Evolutionary conservation across 352 stramenopile genomes (phyloP).

Genomic region (Phytophthora megakarya): DNA sequence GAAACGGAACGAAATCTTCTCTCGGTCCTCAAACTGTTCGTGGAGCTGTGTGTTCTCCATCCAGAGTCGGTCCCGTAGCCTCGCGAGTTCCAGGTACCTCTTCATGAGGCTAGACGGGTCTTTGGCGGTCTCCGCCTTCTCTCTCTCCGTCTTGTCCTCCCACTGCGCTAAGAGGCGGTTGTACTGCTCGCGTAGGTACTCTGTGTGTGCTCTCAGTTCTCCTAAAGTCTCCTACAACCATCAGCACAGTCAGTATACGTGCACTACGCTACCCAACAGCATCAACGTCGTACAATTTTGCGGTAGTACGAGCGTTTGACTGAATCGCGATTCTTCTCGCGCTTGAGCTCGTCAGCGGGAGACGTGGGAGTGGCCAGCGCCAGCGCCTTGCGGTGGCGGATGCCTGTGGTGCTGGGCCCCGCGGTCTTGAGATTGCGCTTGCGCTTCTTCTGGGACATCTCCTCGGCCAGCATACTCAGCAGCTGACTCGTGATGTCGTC

Average conservation of each 20-base stretch:
- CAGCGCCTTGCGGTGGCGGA: slow-evolving; percentile 38
- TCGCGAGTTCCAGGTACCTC: slow-evolving; percentile 51
- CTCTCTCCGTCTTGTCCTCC: slow-evolving; percentile 43
- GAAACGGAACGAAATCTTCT: slow-evolving; percentile 58
- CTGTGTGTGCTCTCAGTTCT: slow-evolving; percentile 46
- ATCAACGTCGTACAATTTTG: slow-evolving; percentile 42
- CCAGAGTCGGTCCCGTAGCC: slow-evolving; percentile 54
- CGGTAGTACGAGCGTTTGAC: slow-evolving; percentile 61
- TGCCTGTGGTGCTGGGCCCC: slow-evolving; percentile 22
- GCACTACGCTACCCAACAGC: neutral
- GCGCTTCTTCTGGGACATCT: slow-evolving; percentile 47
- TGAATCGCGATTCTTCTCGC: slow-evolving; percentile 63
- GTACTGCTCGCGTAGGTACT: slow-evolving; percentile 57
- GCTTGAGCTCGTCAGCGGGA: slow-evolving; percentile 46
- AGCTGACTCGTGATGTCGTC: slow-evolving; percentile 49
- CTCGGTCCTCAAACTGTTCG: slow-evolving; percentile 54
- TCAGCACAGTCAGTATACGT: neutral
- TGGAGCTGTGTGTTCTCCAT: slow-evolving; percentile 60
- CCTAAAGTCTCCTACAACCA: slow-evolving; percentile 47
- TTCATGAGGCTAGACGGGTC: slow-evolving; percentile 49
- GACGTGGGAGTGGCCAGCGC: slow-evolving; percentile 22
- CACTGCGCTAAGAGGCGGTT: slow-evolving; percentile 47
- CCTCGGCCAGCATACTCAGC: slow-evolving; percentile 47
- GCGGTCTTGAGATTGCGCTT: slow-evolving; percentile 41
- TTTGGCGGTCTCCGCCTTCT: slow-evolving; percentile 36